Evolutionary conservation across 225 moss, liverwort and hornwort species (phyloP), one percentile per base, ranked within the genome.

Genomic region (Straminergon stramineum): DNA sequence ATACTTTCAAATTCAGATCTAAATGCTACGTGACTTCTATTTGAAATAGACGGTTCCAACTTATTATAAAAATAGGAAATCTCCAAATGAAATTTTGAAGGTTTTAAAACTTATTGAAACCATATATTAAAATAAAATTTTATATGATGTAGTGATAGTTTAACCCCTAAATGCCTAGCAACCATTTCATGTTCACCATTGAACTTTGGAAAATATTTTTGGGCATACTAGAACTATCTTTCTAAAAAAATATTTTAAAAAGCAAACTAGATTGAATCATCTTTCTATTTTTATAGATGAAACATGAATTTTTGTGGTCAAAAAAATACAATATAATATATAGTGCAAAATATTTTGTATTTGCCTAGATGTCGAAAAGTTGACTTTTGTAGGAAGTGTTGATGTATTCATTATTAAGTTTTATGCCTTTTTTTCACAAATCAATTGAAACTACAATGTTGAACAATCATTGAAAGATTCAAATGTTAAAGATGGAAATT

Each of bases 251-350:
- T 7, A 51, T 4, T 32, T 27, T 2, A 7, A 75, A 43, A 75
- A 7, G 1, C 1, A 52, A 51, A 51, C 3, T 13, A 75, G 20
- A 12, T 32, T 8, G 13, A 20, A 0, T 32, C 2, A 0, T 52
- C 5, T 32, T 32, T 5, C 0, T 48, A 32, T 51, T 19, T 26
- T 31, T 31, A 6, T 30, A 48, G 30, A 41, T 27, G 15, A 48
- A 17, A 10, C 2, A 48, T 30, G 18, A 0, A 18, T 18, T 30
- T 16, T 5, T 73, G 16, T 8, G 0, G 7, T 31, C 31, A 32
- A 75, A 51, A 0, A 18, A 74, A 48, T 75, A 75, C 4, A 6
- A 24, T 5, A 41, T 31, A 17, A 6, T 9, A 17, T 17, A 45
- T 48, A 31, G 5, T 51, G 11, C 11, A 75, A 18, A 11, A 3